These are phyloP conservation scores for Pelagophyceae sp. DNA, from an alignment of 352 stramenopile genomes.

Conservation along the genomic window DNA sequence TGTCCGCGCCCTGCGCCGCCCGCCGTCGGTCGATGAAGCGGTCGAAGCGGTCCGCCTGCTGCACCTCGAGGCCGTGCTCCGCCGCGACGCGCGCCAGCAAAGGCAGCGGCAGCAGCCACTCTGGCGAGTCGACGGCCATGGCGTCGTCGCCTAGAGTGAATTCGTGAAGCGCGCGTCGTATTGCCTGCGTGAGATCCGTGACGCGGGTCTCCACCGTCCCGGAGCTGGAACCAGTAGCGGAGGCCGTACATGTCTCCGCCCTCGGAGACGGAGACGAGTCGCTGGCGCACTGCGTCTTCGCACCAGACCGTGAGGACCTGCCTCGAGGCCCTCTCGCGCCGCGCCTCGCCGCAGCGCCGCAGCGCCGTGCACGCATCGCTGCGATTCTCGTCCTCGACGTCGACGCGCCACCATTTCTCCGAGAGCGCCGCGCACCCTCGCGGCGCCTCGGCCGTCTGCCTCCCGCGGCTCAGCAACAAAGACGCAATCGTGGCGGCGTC, in stretches of 20 bases:
- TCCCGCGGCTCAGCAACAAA: constrained; percentile 53
- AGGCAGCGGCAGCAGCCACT: background rate
- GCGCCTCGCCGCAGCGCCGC: background rate
- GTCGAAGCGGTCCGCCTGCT: background rate
- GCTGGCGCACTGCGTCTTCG: background rate
- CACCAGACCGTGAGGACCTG: constrained; percentile 1
- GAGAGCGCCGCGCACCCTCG: background rate
- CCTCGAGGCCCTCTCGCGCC: background rate
- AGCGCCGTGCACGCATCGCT: background rate
- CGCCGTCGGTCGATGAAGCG: background rate
- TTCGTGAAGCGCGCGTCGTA: too few species aligned
- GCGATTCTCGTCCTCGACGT: background rate
- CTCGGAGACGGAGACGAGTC: background rate
- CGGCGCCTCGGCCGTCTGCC: constrained; percentile 8
- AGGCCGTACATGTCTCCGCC: background rate
- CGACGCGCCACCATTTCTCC: background rate
- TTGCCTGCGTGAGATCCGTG: too few species aligned
- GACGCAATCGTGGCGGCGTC: constrained; percentile 80
- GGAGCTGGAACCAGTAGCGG: constrained; percentile 5
- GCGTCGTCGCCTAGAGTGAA: background rate
- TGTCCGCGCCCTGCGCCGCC: background rate
- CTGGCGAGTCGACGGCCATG: background rate
- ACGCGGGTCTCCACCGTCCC: background rate
- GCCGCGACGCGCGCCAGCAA: background rate
- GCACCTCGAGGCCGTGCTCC: background rate